These are phyloP conservation scores for Diaporthe humulicola DNA, from an alignment of 2,329 filamentous ascomycete genomes.

Conservation along the genomic window DNA sequence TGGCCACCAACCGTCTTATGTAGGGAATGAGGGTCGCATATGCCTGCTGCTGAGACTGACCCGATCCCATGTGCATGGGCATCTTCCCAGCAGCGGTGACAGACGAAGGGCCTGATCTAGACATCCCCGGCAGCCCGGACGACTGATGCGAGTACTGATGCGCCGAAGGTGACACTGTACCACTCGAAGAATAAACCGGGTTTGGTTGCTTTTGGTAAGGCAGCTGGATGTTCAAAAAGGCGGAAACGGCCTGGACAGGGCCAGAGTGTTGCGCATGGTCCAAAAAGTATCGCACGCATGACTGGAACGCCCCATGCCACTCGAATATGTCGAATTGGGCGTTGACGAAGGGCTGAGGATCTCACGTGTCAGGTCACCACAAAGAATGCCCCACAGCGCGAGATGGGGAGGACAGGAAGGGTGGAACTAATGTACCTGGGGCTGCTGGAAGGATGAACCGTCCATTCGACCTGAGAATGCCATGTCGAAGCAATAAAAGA, in stretches of 20 bases:
- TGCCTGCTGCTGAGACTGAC: slow-evolving; percentile 41
- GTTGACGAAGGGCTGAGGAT: slow-evolving; percentile 59
- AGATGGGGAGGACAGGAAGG: slow-evolving; percentile 10
- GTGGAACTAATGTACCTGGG: slow-evolving; percentile 47
- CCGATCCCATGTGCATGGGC: slow-evolving; percentile 32
- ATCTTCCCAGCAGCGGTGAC: slow-evolving; percentile 27
- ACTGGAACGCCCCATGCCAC: slow-evolving; percentile 93
- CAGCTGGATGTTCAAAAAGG: slow-evolving; percentile 91
- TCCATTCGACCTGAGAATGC: slow-evolving; percentile 46
- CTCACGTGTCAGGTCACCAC: slow-evolving; percentile 21
- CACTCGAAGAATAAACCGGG: slow-evolving; percentile 58
- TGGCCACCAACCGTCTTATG: slow-evolving; percentile 89
- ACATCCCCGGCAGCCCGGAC: slow-evolving; percentile 48
- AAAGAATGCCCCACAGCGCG: slow-evolving; percentile 6
- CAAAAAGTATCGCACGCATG: slow-evolving; percentile 91
- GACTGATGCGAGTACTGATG: slow-evolving; percentile 47
- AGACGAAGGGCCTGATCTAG: slow-evolving; percentile 36
- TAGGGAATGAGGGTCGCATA: slow-evolving; percentile 85
- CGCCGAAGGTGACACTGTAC: slow-evolving; percentile 51
- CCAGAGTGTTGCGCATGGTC: slow-evolving; percentile 89
- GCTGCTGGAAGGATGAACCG: slow-evolving; percentile 47
- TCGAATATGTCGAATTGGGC: slow-evolving; percentile 83
- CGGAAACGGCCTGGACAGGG: slow-evolving; percentile 87
- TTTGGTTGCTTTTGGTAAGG: slow-evolving; percentile 79
- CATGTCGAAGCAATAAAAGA: slow-evolving; percentile 43